Conservation (phyloP, 768 basidiomycete species). For the Collybia sordida region DNA sequence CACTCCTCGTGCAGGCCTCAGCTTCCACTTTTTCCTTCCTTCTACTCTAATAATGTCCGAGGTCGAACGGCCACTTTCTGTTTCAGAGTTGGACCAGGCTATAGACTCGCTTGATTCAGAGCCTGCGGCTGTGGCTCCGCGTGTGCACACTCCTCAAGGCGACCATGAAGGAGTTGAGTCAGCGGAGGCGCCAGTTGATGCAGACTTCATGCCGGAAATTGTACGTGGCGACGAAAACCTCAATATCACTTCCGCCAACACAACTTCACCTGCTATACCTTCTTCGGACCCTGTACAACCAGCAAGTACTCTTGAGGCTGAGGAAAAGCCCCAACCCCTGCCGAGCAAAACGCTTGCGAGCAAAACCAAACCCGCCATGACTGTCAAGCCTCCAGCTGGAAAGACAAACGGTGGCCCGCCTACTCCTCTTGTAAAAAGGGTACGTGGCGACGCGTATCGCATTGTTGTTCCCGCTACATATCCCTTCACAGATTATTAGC, state of each 20-base stretch:
- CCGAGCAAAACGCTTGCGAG: conserved; percentile 10
- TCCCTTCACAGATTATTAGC: conserved; percentile 49
- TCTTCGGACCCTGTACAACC: conserved; percentile 21
- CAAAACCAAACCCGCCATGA: conserved; percentile 34
- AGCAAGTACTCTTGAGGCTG: conserved; percentile 12
- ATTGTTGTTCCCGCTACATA: not conserved
- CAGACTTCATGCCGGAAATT: conserved; percentile 7
- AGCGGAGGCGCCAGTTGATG: conserved; percentile 16
- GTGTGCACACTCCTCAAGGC: conserved; percentile 24
- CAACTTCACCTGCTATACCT: conserved; percentile 4
- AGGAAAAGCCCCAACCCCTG: conserved; percentile 21
- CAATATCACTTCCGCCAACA: not conserved
- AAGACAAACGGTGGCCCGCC: conserved; percentile 50
- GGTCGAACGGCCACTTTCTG: conserved; percentile 18
- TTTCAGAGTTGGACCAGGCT: conserved; percentile 14
- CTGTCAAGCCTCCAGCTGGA: conserved; percentile 39
- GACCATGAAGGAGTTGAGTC: conserved; percentile 27
- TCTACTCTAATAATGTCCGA: conserved; percentile 25
- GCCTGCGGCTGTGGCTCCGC: conserved; percentile 13
- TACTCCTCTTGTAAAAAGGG: conserved; percentile 70
- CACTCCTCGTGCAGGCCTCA: conserved; percentile 3
- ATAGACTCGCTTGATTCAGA: conserved; percentile 12
- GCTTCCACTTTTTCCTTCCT: conserved; percentile 6
- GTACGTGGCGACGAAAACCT: conserved; percentile 10
- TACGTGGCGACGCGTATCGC: conserved; percentile 19